Percentiles rank a stretch among this genome's conserved stretches.
Evolutionary conservation across 2,329 filamentous ascomycete genomes (phyloP).

Genomic region (Dendrostoma leiphaemia): DNA sequence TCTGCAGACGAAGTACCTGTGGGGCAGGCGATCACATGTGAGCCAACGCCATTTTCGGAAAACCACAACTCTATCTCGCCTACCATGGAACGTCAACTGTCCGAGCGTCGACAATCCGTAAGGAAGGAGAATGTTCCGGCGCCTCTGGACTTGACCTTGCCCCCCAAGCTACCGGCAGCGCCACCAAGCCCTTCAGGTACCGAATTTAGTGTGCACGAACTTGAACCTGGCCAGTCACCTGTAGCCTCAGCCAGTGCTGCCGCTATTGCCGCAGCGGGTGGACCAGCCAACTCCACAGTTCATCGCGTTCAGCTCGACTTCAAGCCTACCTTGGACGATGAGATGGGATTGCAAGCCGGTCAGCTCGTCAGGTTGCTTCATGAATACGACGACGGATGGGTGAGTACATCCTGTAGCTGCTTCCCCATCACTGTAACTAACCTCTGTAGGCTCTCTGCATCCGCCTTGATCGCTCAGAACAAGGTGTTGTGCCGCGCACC

Average conservation of each 20-base stretch:
- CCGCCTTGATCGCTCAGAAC: slow-evolving; percentile 82
- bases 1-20: slow-evolving; percentile 6
- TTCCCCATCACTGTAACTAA: background rate
- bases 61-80: background rate
- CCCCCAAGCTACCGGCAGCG: slow-evolving; percentile 30
- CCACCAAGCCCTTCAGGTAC: slow-evolving; percentile 62
- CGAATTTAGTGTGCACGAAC: slow-evolving; percentile 52
- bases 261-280: slow-evolving; percentile 62
- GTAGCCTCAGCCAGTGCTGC: slow-evolving; percentile 52
- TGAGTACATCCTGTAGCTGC: slow-evolving; percentile 45
- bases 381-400: slow-evolving; percentile 98
- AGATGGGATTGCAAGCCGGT: slow-evolving; percentile 77
- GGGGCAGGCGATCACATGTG: background rate
- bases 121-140: slow-evolving; percentile 48
- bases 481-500: slow-evolving; percentile 91
- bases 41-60: background rate
- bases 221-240: slow-evolving; percentile 45
- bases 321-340: slow-evolving; percentile 86
- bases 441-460: slow-evolving; percentile 75
- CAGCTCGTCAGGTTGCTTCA: slow-evolving; percentile 86
- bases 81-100: slow-evolving; percentile 12
- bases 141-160: slow-evolving; percentile 53
- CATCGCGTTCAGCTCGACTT: slow-evolving; percentile 95
- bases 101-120: slow-evolving; percentile 53
- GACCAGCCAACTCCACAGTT: slow-evolving; percentile 62